These are phyloP conservation scores for Pseudogymnoascus sp. DNA, from an alignment of 2,329 filamentous ascomycete species.

Conservation along the genomic window DNA sequence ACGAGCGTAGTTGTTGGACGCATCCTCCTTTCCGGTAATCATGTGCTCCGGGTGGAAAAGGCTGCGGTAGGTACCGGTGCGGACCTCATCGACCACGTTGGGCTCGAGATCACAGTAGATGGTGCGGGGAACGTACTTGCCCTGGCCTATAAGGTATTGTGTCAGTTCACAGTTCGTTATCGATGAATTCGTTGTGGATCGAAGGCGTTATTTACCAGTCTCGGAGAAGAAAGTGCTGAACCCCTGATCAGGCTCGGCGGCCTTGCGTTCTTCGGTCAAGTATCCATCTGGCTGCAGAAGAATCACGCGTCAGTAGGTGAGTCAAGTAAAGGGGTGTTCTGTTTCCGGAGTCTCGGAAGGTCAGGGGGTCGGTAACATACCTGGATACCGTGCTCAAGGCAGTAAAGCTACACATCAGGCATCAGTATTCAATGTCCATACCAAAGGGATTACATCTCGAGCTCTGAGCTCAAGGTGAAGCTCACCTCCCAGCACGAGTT, in stretches of 20 bases:
- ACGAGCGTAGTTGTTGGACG: slow-evolving; percentile 99
- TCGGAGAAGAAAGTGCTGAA: slow-evolving; percentile 99
- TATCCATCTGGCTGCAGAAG: slow-evolving; percentile 81
- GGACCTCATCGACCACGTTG: slow-evolving; percentile 98
- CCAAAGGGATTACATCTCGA: background rate
- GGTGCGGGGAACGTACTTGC: slow-evolving; percentile 97
- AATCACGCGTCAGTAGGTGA: slow-evolving; percentile 27
- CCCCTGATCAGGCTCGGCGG: slow-evolving; percentile 83
- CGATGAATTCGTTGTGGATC: slow-evolving; percentile 4
- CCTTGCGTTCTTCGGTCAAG: slow-evolving; percentile 96
- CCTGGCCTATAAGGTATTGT: slow-evolving; percentile 58
- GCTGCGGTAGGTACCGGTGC: slow-evolving; percentile 89
- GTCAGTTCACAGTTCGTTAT: slow-evolving; percentile 24
- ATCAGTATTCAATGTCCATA: slow-evolving; percentile 21
- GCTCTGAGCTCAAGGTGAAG: slow-evolving; percentile 24
- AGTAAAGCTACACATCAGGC: slow-evolving; percentile 71
- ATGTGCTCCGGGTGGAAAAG: slow-evolving; percentile 99
- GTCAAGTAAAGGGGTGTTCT: background rate
- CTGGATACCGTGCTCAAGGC: slow-evolving; percentile 99
- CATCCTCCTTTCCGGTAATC: slow-evolving; percentile 99
- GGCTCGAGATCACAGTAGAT: slow-evolving; percentile 99
- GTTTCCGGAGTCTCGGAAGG: background rate
- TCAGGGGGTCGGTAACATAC: slow-evolving; percentile 44
- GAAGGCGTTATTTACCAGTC: slow-evolving; percentile 62
- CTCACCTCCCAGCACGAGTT: slow-evolving; percentile 99